Conservation (phyloP, 2,329 filamentous ascomycete species). For the Clonostachys solani region DNA sequence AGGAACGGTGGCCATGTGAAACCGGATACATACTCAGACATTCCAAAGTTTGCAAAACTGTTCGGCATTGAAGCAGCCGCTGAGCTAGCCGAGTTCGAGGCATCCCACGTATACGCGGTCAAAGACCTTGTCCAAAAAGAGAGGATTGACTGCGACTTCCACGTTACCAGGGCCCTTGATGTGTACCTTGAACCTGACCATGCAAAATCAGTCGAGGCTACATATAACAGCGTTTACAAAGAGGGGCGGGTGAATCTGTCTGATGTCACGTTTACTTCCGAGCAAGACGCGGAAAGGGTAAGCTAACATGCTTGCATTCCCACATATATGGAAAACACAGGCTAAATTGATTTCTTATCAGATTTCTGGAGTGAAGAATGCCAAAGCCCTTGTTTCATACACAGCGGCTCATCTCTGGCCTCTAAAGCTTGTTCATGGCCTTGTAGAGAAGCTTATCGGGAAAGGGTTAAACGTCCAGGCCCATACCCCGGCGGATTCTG, state of each 20-base stretch:
- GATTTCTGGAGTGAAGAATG: slow-evolving; percentile 19
- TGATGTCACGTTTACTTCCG: slow-evolving; percentile 17
- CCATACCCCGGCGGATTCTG: slow-evolving; percentile 7
- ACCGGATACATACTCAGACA: slow-evolving; percentile 9
- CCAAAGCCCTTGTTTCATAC: slow-evolving; percentile 8
- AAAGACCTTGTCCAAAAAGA: slow-evolving; percentile 28
- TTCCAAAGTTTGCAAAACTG: slow-evolving; percentile 7
- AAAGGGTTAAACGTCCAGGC: slow-evolving; percentile 5
- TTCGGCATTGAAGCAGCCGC: slow-evolving; percentile 11
- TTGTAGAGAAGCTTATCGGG: slow-evolving; percentile 4
- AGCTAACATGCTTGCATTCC: slow-evolving; percentile 1
- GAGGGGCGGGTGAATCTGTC: slow-evolving; percentile 11
- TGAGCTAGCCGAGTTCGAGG: slow-evolving; percentile 13
- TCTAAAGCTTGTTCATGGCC: slow-evolving; percentile 7
- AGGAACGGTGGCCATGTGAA: slow-evolving; percentile 22
- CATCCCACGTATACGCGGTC: slow-evolving; percentile 13
- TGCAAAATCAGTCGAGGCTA: slow-evolving; percentile 13
- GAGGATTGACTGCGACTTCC: slow-evolving; percentile 37
- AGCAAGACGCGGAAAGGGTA: slow-evolving; percentile 17
- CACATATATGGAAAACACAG: too few relatives aligned
- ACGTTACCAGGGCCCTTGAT: slow-evolving; percentile 31
- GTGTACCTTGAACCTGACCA: slow-evolving; percentile 20
- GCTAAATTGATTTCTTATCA: slow-evolving; percentile 1
- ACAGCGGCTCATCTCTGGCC: slow-evolving; percentile 11
- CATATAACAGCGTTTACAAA: slow-evolving; percentile 21